Evolutionary conservation across 2,329 filamentous ascomycete species (phyloP).

Genomic region (Alternaria sp.): DNA sequence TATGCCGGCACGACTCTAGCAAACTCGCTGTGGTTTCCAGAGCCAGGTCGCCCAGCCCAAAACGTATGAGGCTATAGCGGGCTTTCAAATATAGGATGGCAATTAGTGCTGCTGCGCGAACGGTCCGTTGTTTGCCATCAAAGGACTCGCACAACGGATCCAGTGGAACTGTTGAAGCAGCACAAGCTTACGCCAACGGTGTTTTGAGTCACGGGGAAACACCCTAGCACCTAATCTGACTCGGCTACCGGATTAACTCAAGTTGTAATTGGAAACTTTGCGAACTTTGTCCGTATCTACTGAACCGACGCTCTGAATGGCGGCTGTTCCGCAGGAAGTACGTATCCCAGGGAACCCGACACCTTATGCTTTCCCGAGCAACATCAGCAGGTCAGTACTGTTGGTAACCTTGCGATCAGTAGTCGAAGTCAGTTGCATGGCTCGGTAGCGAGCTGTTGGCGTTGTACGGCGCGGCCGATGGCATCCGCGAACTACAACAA

Average conservation of each 20-base stretch:
- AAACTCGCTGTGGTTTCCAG: not conserved
- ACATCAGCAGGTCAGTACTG: not conserved
- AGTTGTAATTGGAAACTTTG: conserved; percentile 4
- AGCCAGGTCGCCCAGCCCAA: not conserved
- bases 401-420: not conserved
- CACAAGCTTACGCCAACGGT: conserved; percentile 34
- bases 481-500: conserved; percentile 29
- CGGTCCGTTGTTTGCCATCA: conserved; percentile 14
- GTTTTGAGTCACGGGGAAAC: conserved; percentile 17
- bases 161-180: conserved; percentile 42
- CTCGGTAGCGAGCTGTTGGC: conserved; percentile 45
- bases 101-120: conserved; percentile 16
- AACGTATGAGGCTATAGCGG: conserved; percentile 12
- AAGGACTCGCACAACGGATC: conserved; percentile 45
- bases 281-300: conserved; percentile 6
- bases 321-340: not conserved
- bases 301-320: conserved; percentile 5
- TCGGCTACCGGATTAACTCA: conserved; percentile 15
- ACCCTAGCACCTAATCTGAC: conserved; percentile 6
- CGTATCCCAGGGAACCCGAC: not conserved
- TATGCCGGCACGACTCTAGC: conserved; percentile 7
- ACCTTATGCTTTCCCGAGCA: not conserved
- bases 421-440: conserved; percentile 9
- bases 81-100: conserved; percentile 14
- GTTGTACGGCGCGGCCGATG: conserved; percentile 47